Percentiles rank a stretch among this genome's conserved stretches.
Conservation (phyloP, 805 yeast genomes). For the Candida berthetii region DNA sequence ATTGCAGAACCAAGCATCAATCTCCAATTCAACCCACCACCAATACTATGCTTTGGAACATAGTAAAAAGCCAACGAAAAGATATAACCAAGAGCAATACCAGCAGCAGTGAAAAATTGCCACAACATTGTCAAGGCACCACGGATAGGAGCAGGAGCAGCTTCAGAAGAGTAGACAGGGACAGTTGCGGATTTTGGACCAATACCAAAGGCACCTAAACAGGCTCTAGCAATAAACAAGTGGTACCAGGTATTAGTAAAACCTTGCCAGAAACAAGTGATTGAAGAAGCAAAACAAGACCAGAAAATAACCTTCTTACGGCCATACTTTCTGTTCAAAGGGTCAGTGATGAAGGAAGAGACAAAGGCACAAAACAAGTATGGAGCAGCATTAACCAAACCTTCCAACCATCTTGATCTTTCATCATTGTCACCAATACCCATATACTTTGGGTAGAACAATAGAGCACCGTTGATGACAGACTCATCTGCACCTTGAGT, state of each 20-base stretch:
- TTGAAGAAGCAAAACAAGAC: constrained; percentile 53
- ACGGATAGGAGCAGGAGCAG: constrained; percentile 55
- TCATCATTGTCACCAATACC: constrained; percentile 41
- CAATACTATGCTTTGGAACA: constrained; percentile 31
- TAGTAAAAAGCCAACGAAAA: constrained; percentile 57
- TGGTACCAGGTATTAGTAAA: constrained; percentile 57
- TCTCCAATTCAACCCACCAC: constrained; percentile 55
- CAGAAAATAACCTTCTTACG: constrained; percentile 63
- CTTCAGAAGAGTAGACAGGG: constrained; percentile 65
- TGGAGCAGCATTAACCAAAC: constrained; percentile 66
- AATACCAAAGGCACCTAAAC: constrained; percentile 55
- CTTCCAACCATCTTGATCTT: constrained; percentile 50
- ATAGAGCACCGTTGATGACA: constrained; percentile 66
- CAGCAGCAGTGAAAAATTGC: constrained; percentile 73
- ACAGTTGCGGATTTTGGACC: constrained; percentile 77
- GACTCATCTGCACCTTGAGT: constrained; percentile 80
- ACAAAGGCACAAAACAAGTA: constrained; percentile 57
- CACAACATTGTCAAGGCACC: constrained; percentile 70
- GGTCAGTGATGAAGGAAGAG: constrained; percentile 62
- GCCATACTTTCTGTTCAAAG: constrained; percentile 48
- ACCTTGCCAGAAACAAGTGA: constrained; percentile 67
- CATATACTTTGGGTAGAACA: constrained; percentile 52
- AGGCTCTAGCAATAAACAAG: constrained; percentile 58
- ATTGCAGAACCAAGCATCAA: constrained; percentile 64
- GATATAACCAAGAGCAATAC: constrained; percentile 68